Evolutionary conservation across 148 eudicot species (phyloP).

Genomic region (Polygonum aviculare): DNA sequence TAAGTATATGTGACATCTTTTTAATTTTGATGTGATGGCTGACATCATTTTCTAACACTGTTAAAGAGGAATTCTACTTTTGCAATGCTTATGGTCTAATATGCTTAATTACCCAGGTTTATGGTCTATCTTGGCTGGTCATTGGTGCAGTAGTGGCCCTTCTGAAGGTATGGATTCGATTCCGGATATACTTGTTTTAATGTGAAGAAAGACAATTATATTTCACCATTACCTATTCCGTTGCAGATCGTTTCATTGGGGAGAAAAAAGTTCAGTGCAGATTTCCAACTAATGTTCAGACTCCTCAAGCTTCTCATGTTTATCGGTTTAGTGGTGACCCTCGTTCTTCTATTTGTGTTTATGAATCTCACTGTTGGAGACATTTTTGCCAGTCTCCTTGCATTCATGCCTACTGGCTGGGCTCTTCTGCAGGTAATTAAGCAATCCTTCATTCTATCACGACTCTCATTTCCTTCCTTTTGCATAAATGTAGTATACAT

Average conservation of each 20-base stretch:
- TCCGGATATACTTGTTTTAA: not conserved
- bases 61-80: not conserved
- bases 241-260: constrained; percentile 73
- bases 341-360: constrained; percentile 15
- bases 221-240: not conserved
- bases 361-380: constrained; percentile 18
- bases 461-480: not conserved
- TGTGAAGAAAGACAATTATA: not conserved
- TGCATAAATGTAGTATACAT: not conserved
- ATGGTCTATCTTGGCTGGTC: constrained; percentile 75
- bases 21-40: not conserved
- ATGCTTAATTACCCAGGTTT: constrained; percentile 34
- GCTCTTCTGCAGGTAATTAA: constrained; percentile 11
- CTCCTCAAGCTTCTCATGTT: constrained; percentile 20
- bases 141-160: constrained; percentile 57
- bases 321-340: constrained; percentile 12
- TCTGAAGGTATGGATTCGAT: constrained; percentile 35
- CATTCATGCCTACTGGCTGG: constrained; percentile 30
- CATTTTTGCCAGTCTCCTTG: constrained; percentile 13
- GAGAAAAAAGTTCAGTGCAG: constrained; percentile 71
- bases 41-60: no score
- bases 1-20: not conserved
- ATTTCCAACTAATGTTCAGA: constrained; percentile 72
- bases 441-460: not conserved
- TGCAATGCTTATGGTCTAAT: not conserved